A percentile compares a stretch with the other conserved stretches of the same genome.
phyloP scores from a whole-genome alignment of 306 rosid species.

The Pyrus bretschneideri region DNA sequence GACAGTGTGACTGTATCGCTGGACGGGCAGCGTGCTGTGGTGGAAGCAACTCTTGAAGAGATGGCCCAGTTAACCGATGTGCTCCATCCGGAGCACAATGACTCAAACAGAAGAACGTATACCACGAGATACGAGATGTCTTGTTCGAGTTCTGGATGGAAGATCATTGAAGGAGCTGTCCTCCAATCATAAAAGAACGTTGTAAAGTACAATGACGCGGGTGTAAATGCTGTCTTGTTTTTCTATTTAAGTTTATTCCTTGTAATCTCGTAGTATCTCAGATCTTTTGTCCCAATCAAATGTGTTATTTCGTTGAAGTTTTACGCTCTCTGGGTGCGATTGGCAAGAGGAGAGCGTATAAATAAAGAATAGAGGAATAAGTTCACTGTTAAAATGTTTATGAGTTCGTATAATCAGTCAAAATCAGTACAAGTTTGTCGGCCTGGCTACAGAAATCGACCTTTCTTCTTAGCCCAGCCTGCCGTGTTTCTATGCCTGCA shows the following conservation, averaged over 20 bases:
- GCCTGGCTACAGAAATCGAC: too few relatives aligned
- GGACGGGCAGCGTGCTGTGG: slow-evolving; percentile 73
- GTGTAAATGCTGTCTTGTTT: slow-evolving; percentile 22
- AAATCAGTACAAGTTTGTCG: neutral
- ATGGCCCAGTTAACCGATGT: slow-evolving; percentile 56
- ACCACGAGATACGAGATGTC: slow-evolving; percentile 85
- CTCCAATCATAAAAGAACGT: slow-evolving; percentile 48
- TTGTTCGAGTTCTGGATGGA: slow-evolving; percentile 69
- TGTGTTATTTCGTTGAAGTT: too few relatives aligned
- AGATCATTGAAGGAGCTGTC: slow-evolving; percentile 84
- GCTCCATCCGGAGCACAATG: slow-evolving; percentile 59
- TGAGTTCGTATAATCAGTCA: neutral
- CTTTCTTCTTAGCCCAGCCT: too few relatives aligned
- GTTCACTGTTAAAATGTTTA: neutral
- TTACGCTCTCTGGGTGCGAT: too few relatives aligned
- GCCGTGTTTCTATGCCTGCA: too few relatives aligned
- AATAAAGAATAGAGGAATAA: neutral
- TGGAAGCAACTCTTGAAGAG: slow-evolving; percentile 87
- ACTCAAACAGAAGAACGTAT: slow-evolving; percentile 67
- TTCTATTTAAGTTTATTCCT: neutral
- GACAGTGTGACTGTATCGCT: slow-evolving; percentile 82
- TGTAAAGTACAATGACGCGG: slow-evolving; percentile 1
- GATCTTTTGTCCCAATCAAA: too few relatives aligned
- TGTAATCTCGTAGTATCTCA: too few relatives aligned
- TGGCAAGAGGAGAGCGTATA: neutral